These are phyloP conservation scores for Rhizopogon rudus DNA, from an alignment of 768 basidiomycete genomes.

Conservation along the genomic window DNA sequence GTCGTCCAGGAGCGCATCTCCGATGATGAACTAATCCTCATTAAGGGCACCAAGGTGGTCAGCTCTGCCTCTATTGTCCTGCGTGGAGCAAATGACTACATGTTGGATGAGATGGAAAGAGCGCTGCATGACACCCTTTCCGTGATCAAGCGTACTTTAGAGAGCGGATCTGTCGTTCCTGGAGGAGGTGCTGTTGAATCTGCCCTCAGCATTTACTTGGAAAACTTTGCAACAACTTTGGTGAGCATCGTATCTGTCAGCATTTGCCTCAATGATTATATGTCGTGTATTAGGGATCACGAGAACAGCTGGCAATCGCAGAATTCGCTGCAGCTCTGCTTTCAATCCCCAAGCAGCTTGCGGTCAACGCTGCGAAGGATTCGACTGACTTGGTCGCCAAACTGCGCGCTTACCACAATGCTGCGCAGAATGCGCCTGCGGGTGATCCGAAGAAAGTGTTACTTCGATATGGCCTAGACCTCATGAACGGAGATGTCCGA, in stretches of 20 bases:
- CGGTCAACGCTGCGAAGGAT: conserved; percentile 98
- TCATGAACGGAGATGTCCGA: conserved; percentile 90
- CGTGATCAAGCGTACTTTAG: conserved; percentile 93
- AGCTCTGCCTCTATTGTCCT: conserved; percentile 90
- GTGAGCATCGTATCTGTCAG: conserved; percentile 41
- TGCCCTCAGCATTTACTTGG: conserved; percentile 93
- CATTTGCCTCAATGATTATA: not conserved
- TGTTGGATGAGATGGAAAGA: conserved; percentile 99
- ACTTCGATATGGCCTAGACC: conserved; percentile 90
- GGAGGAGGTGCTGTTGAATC: conserved; percentile 98
- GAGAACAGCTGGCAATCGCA: conserved; percentile 98
- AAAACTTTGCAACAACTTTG: conserved; percentile 97
- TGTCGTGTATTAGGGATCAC: conserved; percentile 66
- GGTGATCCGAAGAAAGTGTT: conserved; percentile 91
- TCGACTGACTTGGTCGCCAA: conserved; percentile 97
- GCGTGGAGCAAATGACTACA: conserved; percentile 97
- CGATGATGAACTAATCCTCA: conserved; percentile 95
- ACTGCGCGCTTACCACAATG: conserved; percentile 93
- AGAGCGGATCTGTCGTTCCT: conserved; percentile 93
- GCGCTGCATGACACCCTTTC: conserved; percentile 92
- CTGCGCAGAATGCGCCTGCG: conserved; percentile 86
- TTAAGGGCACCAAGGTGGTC: conserved; percentile 98
- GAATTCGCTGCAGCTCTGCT: conserved; percentile 93
- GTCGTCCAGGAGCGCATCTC: conserved; percentile 95
- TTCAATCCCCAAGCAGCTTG: conserved; percentile 93